phyloP scores from a whole-genome alignment of 441 rosid species.

The Pelargonium australe region DNA sequence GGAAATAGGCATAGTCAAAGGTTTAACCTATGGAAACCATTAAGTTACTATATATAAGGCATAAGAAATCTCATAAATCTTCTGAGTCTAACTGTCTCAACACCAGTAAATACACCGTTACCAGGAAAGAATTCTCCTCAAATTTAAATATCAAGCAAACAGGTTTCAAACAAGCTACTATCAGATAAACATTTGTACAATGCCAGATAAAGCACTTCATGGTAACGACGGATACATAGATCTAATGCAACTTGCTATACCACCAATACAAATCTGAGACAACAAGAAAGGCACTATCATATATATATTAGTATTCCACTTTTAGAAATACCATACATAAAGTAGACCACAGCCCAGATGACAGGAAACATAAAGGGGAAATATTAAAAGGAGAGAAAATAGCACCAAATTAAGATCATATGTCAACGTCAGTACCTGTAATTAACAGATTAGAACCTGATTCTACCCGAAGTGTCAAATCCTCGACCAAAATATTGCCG shows the following conservation, averaged over 20 bases:
- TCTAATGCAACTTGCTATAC: neutral
- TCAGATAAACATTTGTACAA: no score
- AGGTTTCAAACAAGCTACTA: neutral
- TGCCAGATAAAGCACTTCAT: neutral
- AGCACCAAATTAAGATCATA: constrained; percentile 12
- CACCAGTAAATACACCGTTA: neutral
- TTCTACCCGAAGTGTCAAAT: constrained; percentile 80
- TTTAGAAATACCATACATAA: neutral
- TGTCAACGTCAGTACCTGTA: constrained; percentile 56
- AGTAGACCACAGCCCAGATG: neutral
- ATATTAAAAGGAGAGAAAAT: neutral
- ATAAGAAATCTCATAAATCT: no score
- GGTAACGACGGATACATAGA: neutral
- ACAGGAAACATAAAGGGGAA: constrained; percentile 8
- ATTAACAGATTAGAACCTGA: constrained; percentile 95
- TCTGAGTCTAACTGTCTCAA: no score
- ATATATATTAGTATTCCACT: neutral
- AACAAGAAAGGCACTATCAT: neutral
- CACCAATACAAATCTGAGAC: neutral
- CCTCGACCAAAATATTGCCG: constrained; percentile 89
- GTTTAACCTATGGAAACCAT: no score
- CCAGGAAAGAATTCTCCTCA: neutral
- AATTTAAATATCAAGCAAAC: neutral
- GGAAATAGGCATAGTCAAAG: no score
- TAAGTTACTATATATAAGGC: no score